These are phyloP conservation scores for Dipteronia sinensis DNA, from an alignment of 345 rosid genomes.

Conservation along the genomic window DNA sequence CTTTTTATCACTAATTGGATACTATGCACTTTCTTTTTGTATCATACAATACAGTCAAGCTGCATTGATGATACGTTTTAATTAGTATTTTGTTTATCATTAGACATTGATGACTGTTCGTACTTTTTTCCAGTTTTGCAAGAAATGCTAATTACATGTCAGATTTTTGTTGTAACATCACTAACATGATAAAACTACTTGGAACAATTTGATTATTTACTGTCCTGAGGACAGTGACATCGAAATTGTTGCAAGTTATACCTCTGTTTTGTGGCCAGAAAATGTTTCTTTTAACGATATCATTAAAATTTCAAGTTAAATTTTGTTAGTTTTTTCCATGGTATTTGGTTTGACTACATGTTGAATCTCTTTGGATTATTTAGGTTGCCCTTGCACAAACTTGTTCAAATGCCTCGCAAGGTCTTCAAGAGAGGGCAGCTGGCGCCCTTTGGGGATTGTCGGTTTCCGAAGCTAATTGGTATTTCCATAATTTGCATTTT, in stretches of 20 bases:
- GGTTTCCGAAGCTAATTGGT: conserved; percentile 93
- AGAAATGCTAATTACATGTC: background rate
- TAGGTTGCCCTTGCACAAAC: conserved; percentile 89
- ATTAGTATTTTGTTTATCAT: too few relatives aligned
- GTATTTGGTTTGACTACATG: conserved; percentile 9
- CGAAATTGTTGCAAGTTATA: background rate
- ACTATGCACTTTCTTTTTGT: background rate
- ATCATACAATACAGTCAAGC: background rate
- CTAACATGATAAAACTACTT: background rate
- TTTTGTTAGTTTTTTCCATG: conserved; percentile 8
- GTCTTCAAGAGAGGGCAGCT: conserved; percentile 99
- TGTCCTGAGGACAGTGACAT: background rate
- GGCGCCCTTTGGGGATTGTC: conserved; percentile 99
- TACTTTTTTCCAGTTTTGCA: background rate
- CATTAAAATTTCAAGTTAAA: too few relatives aligned
- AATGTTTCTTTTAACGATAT: background rate
- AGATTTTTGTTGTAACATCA: background rate
- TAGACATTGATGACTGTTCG: background rate
- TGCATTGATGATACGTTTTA: background rate
- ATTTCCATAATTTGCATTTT: conserved; percentile 7
- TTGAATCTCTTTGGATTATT: conserved; percentile 28
- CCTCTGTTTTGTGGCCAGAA: conserved; percentile 8
- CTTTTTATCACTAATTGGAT: background rate
- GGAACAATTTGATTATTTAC: background rate
- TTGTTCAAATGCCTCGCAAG: conserved; percentile 79